Conservation (phyloP, 768 basidiomycete genomes). For the Auricularia auricula-judae region DNA sequence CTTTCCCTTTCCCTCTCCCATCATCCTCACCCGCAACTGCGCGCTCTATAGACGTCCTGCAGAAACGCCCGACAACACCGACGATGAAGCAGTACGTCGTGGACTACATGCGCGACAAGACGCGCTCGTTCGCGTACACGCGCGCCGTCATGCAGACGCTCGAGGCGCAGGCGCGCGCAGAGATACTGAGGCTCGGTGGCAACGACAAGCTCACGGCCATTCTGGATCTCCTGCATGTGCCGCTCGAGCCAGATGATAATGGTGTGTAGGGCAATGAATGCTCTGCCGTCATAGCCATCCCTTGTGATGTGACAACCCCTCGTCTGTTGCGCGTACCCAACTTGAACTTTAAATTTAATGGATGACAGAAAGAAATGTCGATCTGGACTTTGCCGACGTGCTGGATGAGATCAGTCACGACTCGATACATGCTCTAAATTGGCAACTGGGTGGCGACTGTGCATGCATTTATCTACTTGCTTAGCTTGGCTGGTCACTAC, state of each 20-base stretch:
- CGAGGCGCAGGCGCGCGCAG: conserved; percentile 53
- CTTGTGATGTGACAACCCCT: no score
- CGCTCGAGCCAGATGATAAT: neutral
- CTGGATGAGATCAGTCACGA: no score
- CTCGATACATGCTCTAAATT: no score
- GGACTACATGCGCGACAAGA: conserved; percentile 60
- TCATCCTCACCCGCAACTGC: neutral
- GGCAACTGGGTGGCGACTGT: no score
- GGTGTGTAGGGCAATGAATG: neutral
- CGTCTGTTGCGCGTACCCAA: no score
- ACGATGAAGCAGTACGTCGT: conserved; percentile 76
- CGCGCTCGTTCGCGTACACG: conserved; percentile 84
- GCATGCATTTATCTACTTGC: no score
- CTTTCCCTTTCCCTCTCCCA: neutral
- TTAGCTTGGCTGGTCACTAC: no score
- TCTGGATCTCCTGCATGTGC: conserved; percentile 8
- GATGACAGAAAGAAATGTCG: no score
- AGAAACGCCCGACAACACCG: conserved; percentile 74
- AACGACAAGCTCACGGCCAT: conserved; percentile 42
- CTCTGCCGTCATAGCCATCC: no score
- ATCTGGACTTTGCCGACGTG: no score
- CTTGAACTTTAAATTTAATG: no score
- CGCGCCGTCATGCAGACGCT: conserved; percentile 53
- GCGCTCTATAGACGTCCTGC: conserved; percentile 58
- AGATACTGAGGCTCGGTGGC: conserved; percentile 68